These are phyloP conservation scores for Podaxis sp. DNA, from an alignment of 768 basidiomycete genomes.

Conservation along the genomic window DNA sequence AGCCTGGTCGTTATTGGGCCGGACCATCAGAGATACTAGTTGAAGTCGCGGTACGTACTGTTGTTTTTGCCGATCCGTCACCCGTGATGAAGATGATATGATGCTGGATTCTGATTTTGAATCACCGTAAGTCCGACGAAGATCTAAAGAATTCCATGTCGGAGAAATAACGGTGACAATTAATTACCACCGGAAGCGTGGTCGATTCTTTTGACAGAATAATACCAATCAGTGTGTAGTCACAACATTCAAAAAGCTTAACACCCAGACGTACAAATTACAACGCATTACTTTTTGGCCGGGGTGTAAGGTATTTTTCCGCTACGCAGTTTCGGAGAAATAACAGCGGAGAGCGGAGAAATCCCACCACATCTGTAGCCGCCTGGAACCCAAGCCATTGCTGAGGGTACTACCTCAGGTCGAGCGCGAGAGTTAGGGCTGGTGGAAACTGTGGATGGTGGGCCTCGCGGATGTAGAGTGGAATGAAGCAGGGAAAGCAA, in stretches of 20 bases:
- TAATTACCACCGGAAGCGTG: background rate
- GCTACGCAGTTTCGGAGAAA: background rate
- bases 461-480: too few relatives aligned
- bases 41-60: background rate
- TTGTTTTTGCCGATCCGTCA: background rate
- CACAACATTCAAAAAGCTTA: background rate
- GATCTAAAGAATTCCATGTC: background rate
- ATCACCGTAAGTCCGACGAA: background rate
- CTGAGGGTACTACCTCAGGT: background rate
- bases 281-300: background rate
- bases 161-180: background rate
- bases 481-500: too few relatives aligned
- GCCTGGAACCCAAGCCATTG: background rate
- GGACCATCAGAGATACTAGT: background rate
- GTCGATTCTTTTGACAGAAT: background rate
- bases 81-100: background rate
- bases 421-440: background rate
- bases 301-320: background rate
- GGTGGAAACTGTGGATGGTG: too few relatives aligned
- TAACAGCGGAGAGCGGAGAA: background rate
- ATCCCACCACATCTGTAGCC: background rate
- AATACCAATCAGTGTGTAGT: background rate
- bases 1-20: background rate
- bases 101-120: background rate
- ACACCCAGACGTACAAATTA: background rate